A percentile compares a stretch with the other conserved stretches of the same genome.
These are phyloP conservation scores for Naganishia sp. DNA, from an alignment of 1,284 basidiomycete genomes.

Conservation along the genomic window DNA sequence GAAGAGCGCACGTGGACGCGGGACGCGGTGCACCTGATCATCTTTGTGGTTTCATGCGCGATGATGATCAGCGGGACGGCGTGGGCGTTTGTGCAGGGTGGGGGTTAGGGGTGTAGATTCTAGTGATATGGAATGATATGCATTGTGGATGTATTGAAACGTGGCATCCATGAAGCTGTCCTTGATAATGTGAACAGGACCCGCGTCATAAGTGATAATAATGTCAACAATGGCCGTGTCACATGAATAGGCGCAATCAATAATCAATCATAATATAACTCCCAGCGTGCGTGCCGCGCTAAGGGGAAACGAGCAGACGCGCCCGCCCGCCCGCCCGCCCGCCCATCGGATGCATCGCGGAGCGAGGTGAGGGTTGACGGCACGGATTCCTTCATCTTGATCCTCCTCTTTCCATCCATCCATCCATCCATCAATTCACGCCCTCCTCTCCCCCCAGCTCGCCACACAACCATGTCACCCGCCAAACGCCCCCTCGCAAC, in stretches of 20 bases:
- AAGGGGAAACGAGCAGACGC: neutral
- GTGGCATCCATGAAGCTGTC: neutral
- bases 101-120: neutral
- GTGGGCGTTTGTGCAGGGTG: constrained; percentile 62
- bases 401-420: neutral
- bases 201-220: no score
- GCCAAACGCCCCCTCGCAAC: constrained; percentile 2
- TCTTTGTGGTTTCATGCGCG: constrained; percentile 62
- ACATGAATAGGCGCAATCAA: constrained; percentile 1
- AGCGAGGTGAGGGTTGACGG: no score
- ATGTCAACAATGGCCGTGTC: neutral
- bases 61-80: constrained; percentile 79
- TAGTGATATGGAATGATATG: neutral
- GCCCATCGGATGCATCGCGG: no score
- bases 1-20: constrained; percentile 51
- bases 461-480: constrained; percentile 2
- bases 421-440: neutral
- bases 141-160: neutral
- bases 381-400: no score
- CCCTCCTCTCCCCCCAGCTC: neutral
- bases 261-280: neutral
- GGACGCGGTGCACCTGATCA: constrained; percentile 59
- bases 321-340: no score
- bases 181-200: neutral
- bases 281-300: neutral